phyloP scores from a whole-genome alignment of 129 eudicot genomes.

The Tagetes erecta region DNA sequence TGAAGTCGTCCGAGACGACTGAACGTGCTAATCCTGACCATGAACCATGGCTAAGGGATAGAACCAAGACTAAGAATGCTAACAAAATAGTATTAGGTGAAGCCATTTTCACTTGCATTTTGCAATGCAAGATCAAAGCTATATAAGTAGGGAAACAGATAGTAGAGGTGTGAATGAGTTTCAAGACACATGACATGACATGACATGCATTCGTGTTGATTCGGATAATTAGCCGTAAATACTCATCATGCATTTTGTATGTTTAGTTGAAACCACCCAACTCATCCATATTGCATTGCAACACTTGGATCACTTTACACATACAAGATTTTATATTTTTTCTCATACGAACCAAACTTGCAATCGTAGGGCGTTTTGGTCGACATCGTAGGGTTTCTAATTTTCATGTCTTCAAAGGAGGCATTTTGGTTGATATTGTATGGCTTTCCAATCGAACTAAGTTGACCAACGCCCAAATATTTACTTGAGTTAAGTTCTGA shows the following conservation, averaged over 20 bases:
- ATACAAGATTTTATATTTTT: slow-evolving; percentile 12
- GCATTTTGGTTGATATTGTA: too few relatives aligned
- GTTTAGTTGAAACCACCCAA: slow-evolving; percentile 18
- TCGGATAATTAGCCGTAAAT: slow-evolving; percentile 6
- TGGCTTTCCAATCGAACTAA: too few relatives aligned
- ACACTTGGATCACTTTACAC: slow-evolving; percentile 14
- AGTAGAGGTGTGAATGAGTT: slow-evolving; percentile 16
- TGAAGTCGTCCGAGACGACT: slow-evolving; percentile 13
- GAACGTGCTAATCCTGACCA: slow-evolving; percentile 18
- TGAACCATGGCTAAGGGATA: slow-evolving; percentile 24
- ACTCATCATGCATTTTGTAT: slow-evolving; percentile 27
- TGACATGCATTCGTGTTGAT: slow-evolving; percentile 19
- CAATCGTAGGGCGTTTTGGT: neutral
- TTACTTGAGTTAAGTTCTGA: too few relatives aligned
- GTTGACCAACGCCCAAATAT: too few relatives aligned
- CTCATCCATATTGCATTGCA: slow-evolving; percentile 31
- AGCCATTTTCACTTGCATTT: slow-evolving; percentile 30
- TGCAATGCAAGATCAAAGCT: neutral
- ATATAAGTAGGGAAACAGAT: neutral
- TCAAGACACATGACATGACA: slow-evolving; percentile 16
- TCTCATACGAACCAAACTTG: neutral
- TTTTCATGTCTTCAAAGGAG: too few relatives aligned
- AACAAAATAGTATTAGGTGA: slow-evolving; percentile 10
- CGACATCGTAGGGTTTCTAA: neutral
- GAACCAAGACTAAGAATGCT: slow-evolving; percentile 33